Conservation (phyloP, 257 asterid species). For the Nicotiana otophora region DNA sequence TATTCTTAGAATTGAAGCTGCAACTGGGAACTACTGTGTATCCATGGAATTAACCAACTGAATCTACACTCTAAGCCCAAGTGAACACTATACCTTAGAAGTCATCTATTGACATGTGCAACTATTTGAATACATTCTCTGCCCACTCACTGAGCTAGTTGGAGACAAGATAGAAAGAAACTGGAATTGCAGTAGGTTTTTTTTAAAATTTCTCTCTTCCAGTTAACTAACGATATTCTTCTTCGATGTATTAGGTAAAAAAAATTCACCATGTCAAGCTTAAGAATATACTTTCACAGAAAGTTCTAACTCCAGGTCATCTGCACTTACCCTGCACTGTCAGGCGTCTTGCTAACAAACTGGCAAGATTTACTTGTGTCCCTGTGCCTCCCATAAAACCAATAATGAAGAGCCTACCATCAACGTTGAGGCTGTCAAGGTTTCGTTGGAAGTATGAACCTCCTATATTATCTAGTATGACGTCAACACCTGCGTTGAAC, state of each 20-base stretch:
- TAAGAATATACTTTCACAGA: background rate
- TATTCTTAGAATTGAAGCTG: background rate
- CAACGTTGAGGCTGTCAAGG: constrained; percentile 60
- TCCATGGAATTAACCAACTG: background rate
- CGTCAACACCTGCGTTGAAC: constrained; percentile 67
- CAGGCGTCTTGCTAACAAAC: constrained; percentile 63
- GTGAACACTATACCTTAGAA: background rate
- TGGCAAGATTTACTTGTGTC: constrained; percentile 61
- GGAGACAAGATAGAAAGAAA: background rate
- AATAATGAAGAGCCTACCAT: constrained; percentile 90
- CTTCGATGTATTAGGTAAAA: background rate
- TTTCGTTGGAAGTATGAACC: constrained; percentile 69
- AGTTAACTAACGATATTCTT: background rate
- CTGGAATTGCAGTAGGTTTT: background rate
- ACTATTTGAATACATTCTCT: background rate
- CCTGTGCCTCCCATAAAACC: constrained; percentile 86
- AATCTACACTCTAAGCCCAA: background rate
- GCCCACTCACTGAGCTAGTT: background rate
- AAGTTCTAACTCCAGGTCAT: background rate
- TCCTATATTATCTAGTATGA: constrained; percentile 80
- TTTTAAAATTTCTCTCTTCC: background rate
- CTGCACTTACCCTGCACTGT: constrained; percentile 66
- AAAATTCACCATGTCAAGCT: background rate
- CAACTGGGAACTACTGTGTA: background rate
- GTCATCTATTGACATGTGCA: background rate